A percentile compares a stretch with the other conserved stretches of the same genome.
Evolutionary conservation across 305 asterid species (phyloP).

Genomic region (Petunia hybrid): DNA sequence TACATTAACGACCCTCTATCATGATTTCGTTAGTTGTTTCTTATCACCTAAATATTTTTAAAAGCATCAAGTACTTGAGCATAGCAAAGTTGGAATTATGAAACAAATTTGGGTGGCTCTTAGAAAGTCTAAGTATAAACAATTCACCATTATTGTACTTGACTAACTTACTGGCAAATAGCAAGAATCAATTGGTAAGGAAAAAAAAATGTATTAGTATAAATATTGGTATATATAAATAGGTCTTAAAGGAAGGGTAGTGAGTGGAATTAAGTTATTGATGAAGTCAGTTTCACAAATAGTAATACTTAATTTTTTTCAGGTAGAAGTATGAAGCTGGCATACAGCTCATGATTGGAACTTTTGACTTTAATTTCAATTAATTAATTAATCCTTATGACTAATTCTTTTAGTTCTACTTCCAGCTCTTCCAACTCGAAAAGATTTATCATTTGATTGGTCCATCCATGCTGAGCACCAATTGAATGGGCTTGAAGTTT

Average conservation of each 20-base stretch:
- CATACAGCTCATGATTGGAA: conserved; percentile 25
- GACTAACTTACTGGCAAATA: conserved; percentile 23
- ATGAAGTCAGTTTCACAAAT: conserved; percentile 14
- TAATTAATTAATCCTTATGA: background rate
- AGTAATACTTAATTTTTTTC: conserved; percentile 7
- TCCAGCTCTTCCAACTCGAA: no score
- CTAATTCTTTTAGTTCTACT: background rate
- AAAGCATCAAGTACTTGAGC: background rate
- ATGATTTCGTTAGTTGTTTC: background rate
- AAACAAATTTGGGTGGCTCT: background rate
- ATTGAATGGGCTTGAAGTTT: background rate
- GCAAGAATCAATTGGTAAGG: background rate
- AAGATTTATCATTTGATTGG: background rate
- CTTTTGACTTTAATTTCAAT: conserved; percentile 13
- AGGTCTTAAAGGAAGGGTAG: background rate
- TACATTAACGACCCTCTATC: background rate
- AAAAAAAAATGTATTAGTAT: background rate
- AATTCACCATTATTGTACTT: background rate
- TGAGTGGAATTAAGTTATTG: background rate
- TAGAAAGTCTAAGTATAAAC: background rate
- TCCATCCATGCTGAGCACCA: background rate
- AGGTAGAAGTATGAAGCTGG: background rate
- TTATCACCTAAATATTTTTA: background rate
- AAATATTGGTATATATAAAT: background rate
- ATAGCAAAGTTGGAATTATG: background rate